Percentiles rank a stretch among this genome's conserved stretches.
Conservation (phyloP, 2,329 filamentous ascomycete species). For the Phyllosticta citriasiana region DNA sequence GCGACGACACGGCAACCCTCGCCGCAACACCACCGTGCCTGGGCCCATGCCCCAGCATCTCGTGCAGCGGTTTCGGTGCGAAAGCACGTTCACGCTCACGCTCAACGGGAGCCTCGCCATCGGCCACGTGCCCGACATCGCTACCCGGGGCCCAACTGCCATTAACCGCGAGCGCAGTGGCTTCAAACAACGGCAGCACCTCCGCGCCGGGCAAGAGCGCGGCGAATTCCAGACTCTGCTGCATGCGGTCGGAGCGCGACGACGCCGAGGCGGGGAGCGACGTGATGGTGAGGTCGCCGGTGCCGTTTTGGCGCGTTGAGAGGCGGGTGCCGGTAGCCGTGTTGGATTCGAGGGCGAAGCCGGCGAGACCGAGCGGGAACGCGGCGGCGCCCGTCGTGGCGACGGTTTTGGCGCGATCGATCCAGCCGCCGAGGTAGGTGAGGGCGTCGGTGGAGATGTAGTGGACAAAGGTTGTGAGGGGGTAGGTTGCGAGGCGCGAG, state of each 20-base stretch:
- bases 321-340: constrained; percentile 16
- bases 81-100: background rate
- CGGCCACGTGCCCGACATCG: background rate
- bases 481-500: constrained; percentile 45
- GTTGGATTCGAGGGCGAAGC: constrained; percentile 34
- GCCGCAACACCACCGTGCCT: background rate
- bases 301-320: constrained; percentile 43
- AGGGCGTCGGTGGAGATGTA: constrained; percentile 32
- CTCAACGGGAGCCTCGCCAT: background rate
- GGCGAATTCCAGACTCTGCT: constrained; percentile 48
- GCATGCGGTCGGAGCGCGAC: constrained; percentile 45
- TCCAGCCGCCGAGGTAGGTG: constrained; percentile 36
- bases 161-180: background rate
- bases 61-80: background rate
- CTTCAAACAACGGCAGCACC: background rate
- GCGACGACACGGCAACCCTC: background rate
- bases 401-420: constrained; percentile 42
- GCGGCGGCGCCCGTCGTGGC: constrained; percentile 36
- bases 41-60: background rate
- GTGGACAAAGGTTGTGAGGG: constrained; percentile 48
- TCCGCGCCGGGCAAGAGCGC: constrained; percentile 26
- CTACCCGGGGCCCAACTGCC: background rate
- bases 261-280: constrained; percentile 33
- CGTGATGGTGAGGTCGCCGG: constrained; percentile 45
- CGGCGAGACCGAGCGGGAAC: constrained; percentile 53